Evolutionary conservation across 176 grass and related monocot species (phyloP), one percentile per base, ranked within the genome.

Genomic region (Phragmites australis): DNA sequence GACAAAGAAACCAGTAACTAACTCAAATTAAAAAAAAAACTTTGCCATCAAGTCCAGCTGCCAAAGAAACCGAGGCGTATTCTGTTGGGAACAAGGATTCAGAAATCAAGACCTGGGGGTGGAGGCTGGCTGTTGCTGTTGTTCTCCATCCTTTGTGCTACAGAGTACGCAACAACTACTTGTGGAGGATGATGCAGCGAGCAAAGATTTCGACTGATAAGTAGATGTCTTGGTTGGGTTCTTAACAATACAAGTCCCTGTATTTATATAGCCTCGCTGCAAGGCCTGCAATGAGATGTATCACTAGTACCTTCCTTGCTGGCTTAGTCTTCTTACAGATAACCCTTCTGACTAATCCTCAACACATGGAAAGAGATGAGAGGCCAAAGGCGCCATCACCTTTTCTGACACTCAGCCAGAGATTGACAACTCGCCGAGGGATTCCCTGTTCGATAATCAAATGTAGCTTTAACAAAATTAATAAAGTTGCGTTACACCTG

Each of bases 81-180:
- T 32, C 7, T 8, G 6, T 9, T 23, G 32, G 21, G 5, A 15
- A 62, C 30, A 8, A 2, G 17, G 26, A 71, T 6, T 1, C 0
- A 45, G 1, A 2, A 8, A 49, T 8, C 0, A 1, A 37, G 1
- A 78, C 84, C 84, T 80, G 84, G 75, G 1, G 77, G 77, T 3
- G 87, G 82, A n/a, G 88, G 62, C 74, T 90, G 89, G 65, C 15
- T 82, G 83, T 13, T 72, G 55, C 65, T 26, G 87, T 21, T 86
- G 83, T 34, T 85, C 64, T 89, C 78, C 88, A 89, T 89, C 10
- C 3, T 39, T 9, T 16, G 7, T 8, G 0, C 10, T 6, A n/a
- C n/a, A 37, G 34, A 2, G 2, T 37, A 37, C 34, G 5, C 34
- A 9, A 1, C 25, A 13, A 27, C 82, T 37, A 8, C 9, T 70